phyloP scores from a whole-genome alignment of 2,329 filamentous ascomycete species.

The Scedosporium boydii region DNA sequence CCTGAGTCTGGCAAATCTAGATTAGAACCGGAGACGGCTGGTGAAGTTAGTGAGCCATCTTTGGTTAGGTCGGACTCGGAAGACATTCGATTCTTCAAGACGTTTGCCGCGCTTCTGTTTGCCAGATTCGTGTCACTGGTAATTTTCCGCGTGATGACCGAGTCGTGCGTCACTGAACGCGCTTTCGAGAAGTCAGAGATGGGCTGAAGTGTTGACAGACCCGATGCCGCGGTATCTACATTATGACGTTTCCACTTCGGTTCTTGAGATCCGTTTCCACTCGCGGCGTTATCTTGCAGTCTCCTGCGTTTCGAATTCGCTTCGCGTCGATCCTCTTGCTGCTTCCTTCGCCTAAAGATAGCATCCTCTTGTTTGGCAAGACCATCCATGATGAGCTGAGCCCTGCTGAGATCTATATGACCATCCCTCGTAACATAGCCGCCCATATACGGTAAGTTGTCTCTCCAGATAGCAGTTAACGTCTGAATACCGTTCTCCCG shows the following conservation, averaged over 20 bases:
- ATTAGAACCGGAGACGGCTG: background rate
- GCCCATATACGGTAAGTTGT: slow-evolving; percentile 83
- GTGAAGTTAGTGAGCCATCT: background rate
- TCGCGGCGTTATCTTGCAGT: slow-evolving; percentile 47
- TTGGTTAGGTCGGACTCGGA: background rate
- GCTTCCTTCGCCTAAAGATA: slow-evolving; percentile 82
- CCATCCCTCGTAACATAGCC: slow-evolving; percentile 96
- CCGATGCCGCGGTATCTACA: slow-evolving; percentile 6
- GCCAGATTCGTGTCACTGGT: slow-evolving; percentile 63
- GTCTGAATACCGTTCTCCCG: slow-evolving; percentile 96
- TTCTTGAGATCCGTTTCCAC: slow-evolving; percentile 15
- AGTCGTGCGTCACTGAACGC: slow-evolving; percentile 68
- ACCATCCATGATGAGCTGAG: slow-evolving; percentile 79
- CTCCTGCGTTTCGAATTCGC: slow-evolving; percentile 72
- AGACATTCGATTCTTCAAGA: slow-evolving; percentile 66
- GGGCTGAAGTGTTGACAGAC: slow-evolving; percentile 18
- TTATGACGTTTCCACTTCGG: slow-evolving; percentile 12
- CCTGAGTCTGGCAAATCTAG: background rate
- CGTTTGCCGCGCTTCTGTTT: slow-evolving; percentile 91
- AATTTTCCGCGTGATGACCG: slow-evolving; percentile 67
- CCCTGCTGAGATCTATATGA: slow-evolving; percentile 74
- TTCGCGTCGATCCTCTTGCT: slow-evolving; percentile 75
- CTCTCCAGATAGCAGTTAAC: slow-evolving; percentile 91
- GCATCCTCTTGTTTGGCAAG: slow-evolving; percentile 87
- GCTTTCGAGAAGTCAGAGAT: slow-evolving; percentile 42